Percentiles rank a stretch among this genome's conserved stretches.
Evolutionary conservation across 371 early-diverging fungal species (phyloP).

Genomic region (Rhizopus arrhizus): DNA sequence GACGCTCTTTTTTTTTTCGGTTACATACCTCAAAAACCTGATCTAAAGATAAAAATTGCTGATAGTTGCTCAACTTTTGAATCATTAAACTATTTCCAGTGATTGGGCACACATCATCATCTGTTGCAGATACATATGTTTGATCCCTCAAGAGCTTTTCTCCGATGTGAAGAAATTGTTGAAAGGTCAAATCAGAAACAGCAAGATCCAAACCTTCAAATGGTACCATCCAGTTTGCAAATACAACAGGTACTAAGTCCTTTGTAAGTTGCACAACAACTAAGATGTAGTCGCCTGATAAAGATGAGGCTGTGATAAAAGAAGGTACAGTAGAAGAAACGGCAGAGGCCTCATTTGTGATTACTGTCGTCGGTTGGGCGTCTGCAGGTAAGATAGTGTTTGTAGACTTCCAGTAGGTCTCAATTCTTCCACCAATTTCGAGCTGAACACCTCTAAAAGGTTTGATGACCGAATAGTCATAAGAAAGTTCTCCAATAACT

Average conservation of each 20-base stretch:
- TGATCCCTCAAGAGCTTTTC: slow-evolving; percentile 25
- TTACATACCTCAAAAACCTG: slow-evolving; percentile 70
- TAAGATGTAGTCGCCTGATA: slow-evolving; percentile 79
- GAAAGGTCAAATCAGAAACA: slow-evolving; percentile 61
- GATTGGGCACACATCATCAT: slow-evolving; percentile 28
- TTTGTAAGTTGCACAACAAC: slow-evolving; percentile 89
- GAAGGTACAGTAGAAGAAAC: slow-evolving; percentile 59
- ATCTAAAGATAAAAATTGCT: slow-evolving; percentile 71
- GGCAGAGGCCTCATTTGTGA: slow-evolving; percentile 16
- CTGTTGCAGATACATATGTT: not conserved
- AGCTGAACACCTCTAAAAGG: slow-evolving; percentile 87
- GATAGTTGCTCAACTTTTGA: slow-evolving; percentile 40
- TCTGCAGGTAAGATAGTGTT: slow-evolving; percentile 55
- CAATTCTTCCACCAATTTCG: slow-evolving; percentile 90
- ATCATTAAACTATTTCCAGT: slow-evolving; percentile 45
- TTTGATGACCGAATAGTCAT: slow-evolving; percentile 79
- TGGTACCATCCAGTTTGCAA: slow-evolving; percentile 69
- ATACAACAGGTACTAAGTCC: slow-evolving; percentile 89
- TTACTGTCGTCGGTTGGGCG: slow-evolving; percentile 15
- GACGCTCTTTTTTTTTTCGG: not conserved
- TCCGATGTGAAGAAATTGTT: slow-evolving; percentile 58
- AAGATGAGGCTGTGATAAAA: slow-evolving; percentile 79
- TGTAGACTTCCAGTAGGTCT: slow-evolving; percentile 97
- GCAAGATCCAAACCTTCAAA: slow-evolving; percentile 61
- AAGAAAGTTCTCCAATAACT: slow-evolving; percentile 87